A percentile compares a stretch with the other conserved stretches of the same genome.
phyloP scores from a whole-genome alignment of 805 yeast genomes.

The Brettanomyces bruxellensis region DNA sequence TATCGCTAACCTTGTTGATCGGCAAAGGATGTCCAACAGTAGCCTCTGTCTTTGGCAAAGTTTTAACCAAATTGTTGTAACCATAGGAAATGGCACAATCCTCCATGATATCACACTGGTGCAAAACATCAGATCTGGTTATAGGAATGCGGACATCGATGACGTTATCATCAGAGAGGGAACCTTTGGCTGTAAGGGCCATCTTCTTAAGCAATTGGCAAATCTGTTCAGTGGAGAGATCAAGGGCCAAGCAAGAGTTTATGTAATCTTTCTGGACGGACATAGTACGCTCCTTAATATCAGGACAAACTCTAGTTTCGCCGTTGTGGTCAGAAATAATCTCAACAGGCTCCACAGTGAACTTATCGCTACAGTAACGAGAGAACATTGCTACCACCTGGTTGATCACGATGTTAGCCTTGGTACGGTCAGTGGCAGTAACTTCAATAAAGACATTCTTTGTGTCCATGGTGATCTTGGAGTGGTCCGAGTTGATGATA shows the following conservation, averaged over 20 bases:
- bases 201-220: slow-evolving; percentile 62
- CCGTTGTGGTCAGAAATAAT: slow-evolving; percentile 74
- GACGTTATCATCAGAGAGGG: slow-evolving; percentile 35
- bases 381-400: slow-evolving; percentile 95
- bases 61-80: slow-evolving; percentile 75
- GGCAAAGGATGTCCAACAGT: slow-evolving; percentile 84
- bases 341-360: slow-evolving; percentile 84
- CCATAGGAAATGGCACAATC: slow-evolving; percentile 97
- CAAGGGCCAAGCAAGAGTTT: slow-evolving; percentile 87
- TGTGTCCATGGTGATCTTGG: slow-evolving; percentile 81
- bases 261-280: slow-evolving; percentile 75
- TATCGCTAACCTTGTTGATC: slow-evolving; percentile 84
- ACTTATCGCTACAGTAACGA: slow-evolving; percentile 71
- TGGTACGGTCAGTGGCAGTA: slow-evolving; percentile 93
- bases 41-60: slow-evolving; percentile 69
- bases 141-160: slow-evolving; percentile 73
- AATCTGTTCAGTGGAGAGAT: slow-evolving; percentile 60
- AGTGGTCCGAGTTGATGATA: slow-evolving; percentile 84
- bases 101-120: slow-evolving; percentile 97
- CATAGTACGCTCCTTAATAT: slow-evolving; percentile 56
- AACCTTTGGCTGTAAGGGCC: slow-evolving; percentile 62
- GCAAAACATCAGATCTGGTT: slow-evolving; percentile 92
- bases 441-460: slow-evolving; percentile 85
- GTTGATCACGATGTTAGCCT: slow-evolving; percentile 86
- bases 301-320: slow-evolving; percentile 70